Conservation (phyloP, 2,329 filamentous ascomycete genomes). For the Tympanopsis confertula region DNA sequence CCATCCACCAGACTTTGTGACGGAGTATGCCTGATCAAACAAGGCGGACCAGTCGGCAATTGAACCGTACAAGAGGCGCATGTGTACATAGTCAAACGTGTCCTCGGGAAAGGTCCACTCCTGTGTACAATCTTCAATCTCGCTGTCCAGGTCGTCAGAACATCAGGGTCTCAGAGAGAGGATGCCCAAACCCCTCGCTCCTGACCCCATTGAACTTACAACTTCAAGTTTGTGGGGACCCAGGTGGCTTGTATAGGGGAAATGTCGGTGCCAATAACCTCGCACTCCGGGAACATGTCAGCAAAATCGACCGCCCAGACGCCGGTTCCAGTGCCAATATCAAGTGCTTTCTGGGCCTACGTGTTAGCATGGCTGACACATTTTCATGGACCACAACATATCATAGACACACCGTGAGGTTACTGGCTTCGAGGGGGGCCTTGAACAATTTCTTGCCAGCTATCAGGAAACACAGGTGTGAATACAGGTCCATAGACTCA, state of each 20-base stretch:
- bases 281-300: background rate
- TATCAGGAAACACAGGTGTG: background rate
- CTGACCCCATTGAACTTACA: background rate
- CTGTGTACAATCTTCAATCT: constrained; percentile 16
- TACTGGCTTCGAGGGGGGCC: background rate
- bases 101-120: constrained; percentile 12
- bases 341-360: background rate
- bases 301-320: background rate
- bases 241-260: background rate
- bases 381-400: background rate
- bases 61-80: constrained; percentile 12
- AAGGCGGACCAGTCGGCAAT: constrained; percentile 12
- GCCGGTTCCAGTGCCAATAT: background rate
- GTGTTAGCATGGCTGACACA: background rate
- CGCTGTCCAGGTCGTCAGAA: constrained; percentile 2
- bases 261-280: background rate
- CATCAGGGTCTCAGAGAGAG: background rate
- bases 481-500: background rate
- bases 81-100: constrained; percentile 15
- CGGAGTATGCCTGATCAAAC: constrained; percentile 8
- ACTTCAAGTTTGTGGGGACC: background rate
- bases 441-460: background rate
- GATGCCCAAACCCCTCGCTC: no score
- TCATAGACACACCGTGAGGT: background rate
- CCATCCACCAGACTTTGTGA: constrained; percentile 36